Evolutionary conservation across 768 basidiomycete genomes (phyloP), one percentile per base, ranked within the genome.

Genomic region (Mycena filopes): DNA sequence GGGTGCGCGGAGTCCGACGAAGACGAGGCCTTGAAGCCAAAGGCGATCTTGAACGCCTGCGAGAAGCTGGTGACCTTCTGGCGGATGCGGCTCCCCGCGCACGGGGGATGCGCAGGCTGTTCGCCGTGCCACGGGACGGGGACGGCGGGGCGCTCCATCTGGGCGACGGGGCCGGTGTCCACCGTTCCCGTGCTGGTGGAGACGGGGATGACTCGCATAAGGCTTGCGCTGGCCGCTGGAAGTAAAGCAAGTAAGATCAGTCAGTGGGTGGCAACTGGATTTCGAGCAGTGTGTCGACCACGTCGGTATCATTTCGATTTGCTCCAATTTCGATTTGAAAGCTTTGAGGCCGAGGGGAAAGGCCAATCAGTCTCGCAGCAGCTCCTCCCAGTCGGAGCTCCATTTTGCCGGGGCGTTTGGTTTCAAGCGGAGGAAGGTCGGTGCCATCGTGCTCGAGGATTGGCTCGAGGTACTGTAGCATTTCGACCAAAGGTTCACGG

Each of bases 1-100:
- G 41, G 15, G 45, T 29, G 26, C 4, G 29, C 5, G 20, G 55
- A 55, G 29, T 10, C 66, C 53, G 41, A 83, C 80, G 72, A 86
- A 84, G 63, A 78, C n/a, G n/a, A n/a, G n/a, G n/a, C n/a, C 76
- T 86, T 81, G 66, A 89, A 71, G 21, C 89, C 89, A 40, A 92
- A 75, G 2, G 82, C 82, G 62, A 85, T 76, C 46, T 86, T 80
- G 80, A 92, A 82, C 28, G 80, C 69, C 67, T 89, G 87, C 54
- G 86, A 83, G 42, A 89, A 63, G 63, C 81, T 77, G 58, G 86
- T 69, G 28, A 83, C 82, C 71, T 89, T 89, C 71, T 82, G 74
- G 65, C 77, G 80, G 73, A 86, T 67, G 41, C 78, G 78, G 47
- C 71, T 67, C 47, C 80, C 78, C 18, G 70, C 60, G 61, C 78